phyloP scores from a whole-genome alignment of 2,329 filamentous ascomycete species.

The Daldinia sp. region DNA sequence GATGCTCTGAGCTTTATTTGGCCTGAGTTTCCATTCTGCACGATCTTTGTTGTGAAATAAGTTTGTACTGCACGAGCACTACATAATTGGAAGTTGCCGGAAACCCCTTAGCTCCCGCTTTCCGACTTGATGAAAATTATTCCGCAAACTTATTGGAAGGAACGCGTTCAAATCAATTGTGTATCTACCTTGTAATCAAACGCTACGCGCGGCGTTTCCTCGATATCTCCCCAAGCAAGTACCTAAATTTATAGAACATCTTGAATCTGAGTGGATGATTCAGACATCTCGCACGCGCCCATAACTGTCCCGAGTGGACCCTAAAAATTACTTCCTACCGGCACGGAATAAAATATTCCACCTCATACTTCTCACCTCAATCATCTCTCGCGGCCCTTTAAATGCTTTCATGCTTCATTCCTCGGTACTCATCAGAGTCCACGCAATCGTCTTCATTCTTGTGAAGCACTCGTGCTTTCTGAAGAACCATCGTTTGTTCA shows the following conservation, averaged over 20 bases:
- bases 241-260: neutral
- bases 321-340: neutral
- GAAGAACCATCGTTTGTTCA: neutral
- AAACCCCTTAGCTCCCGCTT: neutral
- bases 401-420: neutral
- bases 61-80: conserved; percentile 1
- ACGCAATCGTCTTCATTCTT: neutral
- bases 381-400: neutral
- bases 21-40: conserved; percentile 1
- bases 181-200: neutral
- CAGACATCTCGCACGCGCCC: neutral
- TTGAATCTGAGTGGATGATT: neutral
- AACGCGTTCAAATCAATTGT: neutral
- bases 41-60: conserved; percentile 16
- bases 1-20: conserved; percentile 16
- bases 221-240: neutral
- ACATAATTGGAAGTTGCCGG: neutral
- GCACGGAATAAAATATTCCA: neutral
- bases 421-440: neutral
- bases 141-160: neutral
- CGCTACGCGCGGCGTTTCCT: too few relatives aligned
- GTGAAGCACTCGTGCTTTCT: neutral
- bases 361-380: neutral
- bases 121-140: neutral
- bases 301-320: neutral